Conservation (phyloP, 306 rosid species). For the Cyclanthera cordifolia region DNA sequence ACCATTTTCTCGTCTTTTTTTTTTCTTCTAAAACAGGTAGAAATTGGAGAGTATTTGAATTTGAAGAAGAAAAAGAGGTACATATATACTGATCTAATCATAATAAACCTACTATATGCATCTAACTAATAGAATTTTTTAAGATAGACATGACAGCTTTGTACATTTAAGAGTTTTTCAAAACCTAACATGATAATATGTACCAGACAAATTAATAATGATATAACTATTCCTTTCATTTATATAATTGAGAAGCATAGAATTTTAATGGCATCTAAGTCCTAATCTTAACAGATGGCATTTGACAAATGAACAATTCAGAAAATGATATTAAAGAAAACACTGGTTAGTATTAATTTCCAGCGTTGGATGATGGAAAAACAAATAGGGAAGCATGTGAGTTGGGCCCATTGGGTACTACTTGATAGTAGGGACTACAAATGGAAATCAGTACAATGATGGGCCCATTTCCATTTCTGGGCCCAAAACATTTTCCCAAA, state of each 20-base stretch:
- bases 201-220: background rate
- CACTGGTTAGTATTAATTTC: constrained; percentile 8
- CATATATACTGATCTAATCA: background rate
- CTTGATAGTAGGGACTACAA: background rate
- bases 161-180: background rate
- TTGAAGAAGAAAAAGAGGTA: no score
- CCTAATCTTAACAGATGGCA: constrained; percentile 10
- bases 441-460: background rate
- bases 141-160: background rate
- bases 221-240: background rate
- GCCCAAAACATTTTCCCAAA: constrained; percentile 5
- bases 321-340: background rate
- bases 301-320: constrained; percentile 1
- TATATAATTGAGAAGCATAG: background rate
- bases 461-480: constrained; percentile 11
- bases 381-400: constrained; percentile 6
- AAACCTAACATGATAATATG: background rate
- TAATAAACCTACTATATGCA: background rate
- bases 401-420: background rate
- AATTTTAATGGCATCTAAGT: background rate
- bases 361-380: background rate
- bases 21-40: background rate
- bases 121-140: background rate
- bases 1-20: background rate
- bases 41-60: background rate